Evolutionary conservation across 495 filamentous ascomycete species (phyloP).

Genomic region (Podospora australis): DNA sequence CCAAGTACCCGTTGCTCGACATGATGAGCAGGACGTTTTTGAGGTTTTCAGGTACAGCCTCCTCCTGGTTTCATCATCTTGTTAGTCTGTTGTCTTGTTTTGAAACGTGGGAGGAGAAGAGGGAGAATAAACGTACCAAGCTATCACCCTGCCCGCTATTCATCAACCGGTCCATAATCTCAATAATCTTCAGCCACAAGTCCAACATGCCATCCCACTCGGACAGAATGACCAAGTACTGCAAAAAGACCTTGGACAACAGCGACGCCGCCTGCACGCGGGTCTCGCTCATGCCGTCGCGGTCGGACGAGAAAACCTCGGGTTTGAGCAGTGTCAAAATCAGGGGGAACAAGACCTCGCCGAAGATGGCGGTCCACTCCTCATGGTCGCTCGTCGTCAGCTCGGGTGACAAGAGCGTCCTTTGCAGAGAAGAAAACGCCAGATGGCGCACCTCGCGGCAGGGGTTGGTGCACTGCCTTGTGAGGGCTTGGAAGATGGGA

Average conservation of each 20-base stretch:
- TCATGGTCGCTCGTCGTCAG: constrained; percentile 70
- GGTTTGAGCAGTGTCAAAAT: constrained; percentile 85
- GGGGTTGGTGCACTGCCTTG: constrained; percentile 86
- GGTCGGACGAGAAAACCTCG: constrained; percentile 89
- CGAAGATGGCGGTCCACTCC: constrained; percentile 94
- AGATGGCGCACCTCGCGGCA: constrained; percentile 89
- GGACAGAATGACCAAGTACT: constrained; percentile 78
- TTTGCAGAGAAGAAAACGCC: constrained; percentile 80
- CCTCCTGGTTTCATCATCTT: constrained; percentile 57
- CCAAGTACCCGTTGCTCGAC: constrained; percentile 80
- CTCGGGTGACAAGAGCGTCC: constrained; percentile 72
- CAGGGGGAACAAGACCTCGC: constrained; percentile 91
- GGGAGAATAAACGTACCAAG: constrained; percentile 52
- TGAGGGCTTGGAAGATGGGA: constrained; percentile 83
- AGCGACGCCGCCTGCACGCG: constrained; percentile 86
- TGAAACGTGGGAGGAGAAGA: too few species aligned
- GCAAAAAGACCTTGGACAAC: constrained; percentile 90
- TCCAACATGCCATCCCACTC: constrained; percentile 90
- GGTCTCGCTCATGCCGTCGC: constrained; percentile 91
- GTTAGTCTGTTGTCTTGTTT: too few species aligned
- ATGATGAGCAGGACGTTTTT: constrained; percentile 98
- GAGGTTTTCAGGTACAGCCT: constrained; percentile 89
- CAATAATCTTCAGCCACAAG: constrained; percentile 86
- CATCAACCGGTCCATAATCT: constrained; percentile 94
- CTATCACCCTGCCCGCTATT: constrained; percentile 91